Percentiles rank a stretch among this genome's conserved stretches.
Conservation (phyloP, 176 grass and related monocot species). For the Neostapfia colusana region DNA sequence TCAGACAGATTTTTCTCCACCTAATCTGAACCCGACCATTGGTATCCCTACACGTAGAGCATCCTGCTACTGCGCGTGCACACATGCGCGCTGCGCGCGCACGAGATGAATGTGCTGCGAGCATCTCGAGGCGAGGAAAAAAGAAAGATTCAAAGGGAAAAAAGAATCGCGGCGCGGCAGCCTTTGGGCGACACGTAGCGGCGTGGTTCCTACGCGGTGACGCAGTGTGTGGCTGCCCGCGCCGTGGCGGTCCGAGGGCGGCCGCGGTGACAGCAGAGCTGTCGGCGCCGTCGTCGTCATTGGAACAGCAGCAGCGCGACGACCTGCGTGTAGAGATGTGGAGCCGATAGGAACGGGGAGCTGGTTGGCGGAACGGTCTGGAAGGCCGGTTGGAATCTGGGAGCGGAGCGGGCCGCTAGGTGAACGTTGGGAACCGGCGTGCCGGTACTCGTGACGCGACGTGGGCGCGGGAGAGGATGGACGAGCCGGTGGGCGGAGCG, state of each 20-base stretch:
- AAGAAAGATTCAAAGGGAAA: too few relatives aligned
- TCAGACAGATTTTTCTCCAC: too few relatives aligned
- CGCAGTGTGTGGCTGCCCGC: slow-evolving; percentile 19
- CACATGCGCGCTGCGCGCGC: background rate
- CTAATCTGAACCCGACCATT: too few relatives aligned
- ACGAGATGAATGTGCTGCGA: slow-evolving; percentile 30
- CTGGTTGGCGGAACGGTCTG: background rate
- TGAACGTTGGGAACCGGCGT: too few relatives aligned
- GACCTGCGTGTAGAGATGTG: too few relatives aligned
- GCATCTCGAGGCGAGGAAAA: background rate
- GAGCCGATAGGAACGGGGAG: background rate
- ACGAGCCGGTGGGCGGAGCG: too few relatives aligned
- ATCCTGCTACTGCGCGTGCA: too few relatives aligned
- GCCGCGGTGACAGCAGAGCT: background rate
- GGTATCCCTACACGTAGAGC: too few relatives aligned
- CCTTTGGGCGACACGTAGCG: slow-evolving; percentile 10
- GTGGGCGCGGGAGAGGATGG: too few relatives aligned
- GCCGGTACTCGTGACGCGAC: too few relatives aligned
- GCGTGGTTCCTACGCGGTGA: background rate
- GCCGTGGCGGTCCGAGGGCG: slow-evolving; percentile 22
- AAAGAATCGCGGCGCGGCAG: slow-evolving; percentile 13
- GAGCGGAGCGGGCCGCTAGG: too few relatives aligned
- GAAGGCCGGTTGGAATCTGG: background rate
- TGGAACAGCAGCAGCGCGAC: too few relatives aligned
- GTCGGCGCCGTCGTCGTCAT: slow-evolving; percentile 3